phyloP scores from a whole-genome alignment of 192 early-diverging fungal species.

The Coemansia sp. region DNA sequence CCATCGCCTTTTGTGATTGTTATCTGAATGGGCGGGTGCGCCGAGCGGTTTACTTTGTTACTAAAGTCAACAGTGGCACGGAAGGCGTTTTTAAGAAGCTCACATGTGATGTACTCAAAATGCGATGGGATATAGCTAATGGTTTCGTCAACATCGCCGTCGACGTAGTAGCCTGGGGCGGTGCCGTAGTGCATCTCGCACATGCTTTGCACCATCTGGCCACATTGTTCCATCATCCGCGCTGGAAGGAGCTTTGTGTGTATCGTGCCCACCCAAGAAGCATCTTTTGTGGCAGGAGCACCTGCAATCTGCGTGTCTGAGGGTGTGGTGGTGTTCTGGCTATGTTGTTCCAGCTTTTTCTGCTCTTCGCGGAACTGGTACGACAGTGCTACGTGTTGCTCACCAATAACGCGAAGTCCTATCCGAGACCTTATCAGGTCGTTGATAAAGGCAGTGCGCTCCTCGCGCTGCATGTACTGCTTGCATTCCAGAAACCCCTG shows the following conservation, averaged over 20 bases:
- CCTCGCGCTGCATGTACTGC: slow-evolving; percentile 76
- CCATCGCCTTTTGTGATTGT: slow-evolving; percentile 76
- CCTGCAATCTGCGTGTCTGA: background rate
- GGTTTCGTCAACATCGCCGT: slow-evolving; percentile 53
- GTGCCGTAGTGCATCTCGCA: slow-evolving; percentile 91
- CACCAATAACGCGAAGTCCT: slow-evolving; percentile 87
- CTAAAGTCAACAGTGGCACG: slow-evolving; percentile 82
- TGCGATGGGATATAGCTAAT: slow-evolving; percentile 84
- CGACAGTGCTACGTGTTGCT: slow-evolving; percentile 82
- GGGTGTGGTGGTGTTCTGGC: background rate
- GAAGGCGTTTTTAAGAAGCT: slow-evolving; percentile 86
- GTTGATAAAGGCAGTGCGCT: slow-evolving; percentile 75
- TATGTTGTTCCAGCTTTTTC: background rate
- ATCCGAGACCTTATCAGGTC: slow-evolving; percentile 89
- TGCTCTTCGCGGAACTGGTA: slow-evolving; percentile 51
- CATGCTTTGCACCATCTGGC: slow-evolving; percentile 75
- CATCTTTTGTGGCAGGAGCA: slow-evolving; percentile 19
- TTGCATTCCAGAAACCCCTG: slow-evolving; percentile 89
- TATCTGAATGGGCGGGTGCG: slow-evolving; percentile 80
- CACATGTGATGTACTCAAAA: slow-evolving; percentile 90
- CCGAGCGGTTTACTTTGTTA: slow-evolving; percentile 40
- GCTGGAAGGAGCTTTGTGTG: slow-evolving; percentile 73
- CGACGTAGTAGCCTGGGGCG: slow-evolving; percentile 68
- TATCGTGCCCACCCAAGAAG: slow-evolving; percentile 81
- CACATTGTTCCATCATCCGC: slow-evolving; percentile 65